phyloP scores from a whole-genome alignment of 2,329 filamentous ascomycete genomes.

The Neofusicoccum laricinum region DNA sequence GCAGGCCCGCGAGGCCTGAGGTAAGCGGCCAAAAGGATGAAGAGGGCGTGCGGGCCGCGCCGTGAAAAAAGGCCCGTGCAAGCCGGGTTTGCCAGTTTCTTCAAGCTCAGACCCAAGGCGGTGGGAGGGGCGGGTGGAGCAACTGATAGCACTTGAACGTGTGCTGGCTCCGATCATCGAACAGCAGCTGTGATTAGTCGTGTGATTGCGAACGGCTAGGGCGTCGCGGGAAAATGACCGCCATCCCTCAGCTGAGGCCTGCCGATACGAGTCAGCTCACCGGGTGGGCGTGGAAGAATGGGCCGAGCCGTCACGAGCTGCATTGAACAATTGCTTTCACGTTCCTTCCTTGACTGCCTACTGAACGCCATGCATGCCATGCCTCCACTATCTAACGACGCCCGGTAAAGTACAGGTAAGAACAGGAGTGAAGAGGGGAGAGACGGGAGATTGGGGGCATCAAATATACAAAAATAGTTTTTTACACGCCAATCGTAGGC shows the following conservation, averaged over 20 bases:
- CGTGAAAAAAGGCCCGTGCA: neutral
- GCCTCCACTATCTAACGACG: slow-evolving; percentile 15
- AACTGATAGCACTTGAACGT: neutral
- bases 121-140: neutral
- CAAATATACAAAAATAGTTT: slow-evolving; percentile 1
- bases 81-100: neutral
- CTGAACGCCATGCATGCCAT: slow-evolving; percentile 15
- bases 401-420: slow-evolving; percentile 14
- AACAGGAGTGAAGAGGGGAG: slow-evolving; percentile 12
- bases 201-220: neutral
- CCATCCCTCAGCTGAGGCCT: neutral
- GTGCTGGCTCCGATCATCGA: neutral
- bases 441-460: neutral
- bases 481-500: neutral
- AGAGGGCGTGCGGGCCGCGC: neutral
- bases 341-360: slow-evolving; percentile 7
- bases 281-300: neutral
- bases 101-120: neutral
- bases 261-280: neutral
- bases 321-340: slow-evolving; percentile 1
- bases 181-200: neutral
- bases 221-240: neutral
- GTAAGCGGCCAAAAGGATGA: too few species aligned
- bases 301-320: neutral
- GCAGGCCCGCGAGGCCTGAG: too few species aligned